Percentiles rank a stretch among this genome's conserved stretches.
These are phyloP conservation scores for Arthrobotrys pseudoclavata DNA, from an alignment of 2,329 filamentous ascomycete species.

Conservation along the genomic window DNA sequence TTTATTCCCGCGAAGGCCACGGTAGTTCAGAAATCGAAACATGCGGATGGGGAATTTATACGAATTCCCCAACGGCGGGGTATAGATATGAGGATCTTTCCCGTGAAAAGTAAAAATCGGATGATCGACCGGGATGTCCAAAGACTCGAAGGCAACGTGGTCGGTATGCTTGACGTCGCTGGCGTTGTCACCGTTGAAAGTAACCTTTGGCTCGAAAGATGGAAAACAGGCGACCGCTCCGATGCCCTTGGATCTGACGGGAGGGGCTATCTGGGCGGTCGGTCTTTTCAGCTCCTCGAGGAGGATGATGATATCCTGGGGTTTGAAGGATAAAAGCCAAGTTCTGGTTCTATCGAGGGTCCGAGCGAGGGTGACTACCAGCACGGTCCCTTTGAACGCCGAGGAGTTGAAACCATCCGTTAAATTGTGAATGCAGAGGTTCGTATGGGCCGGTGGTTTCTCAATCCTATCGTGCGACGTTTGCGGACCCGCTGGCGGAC, in stretches of 20 bases:
- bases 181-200: not conserved
- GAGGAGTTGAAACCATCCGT: slow-evolving; percentile 6
- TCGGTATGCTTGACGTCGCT: not conserved
- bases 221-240: slow-evolving; percentile 37
- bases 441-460: not conserved
- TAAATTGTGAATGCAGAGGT: slow-evolving; percentile 41
- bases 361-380: slow-evolving; percentile 15
- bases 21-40: slow-evolving; percentile 11
- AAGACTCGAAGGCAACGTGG: slow-evolving; percentile 5
- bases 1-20: not conserved
- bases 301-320: slow-evolving; percentile 28
- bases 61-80: slow-evolving; percentile 18
- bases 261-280: not conserved
- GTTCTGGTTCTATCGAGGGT: not conserved
- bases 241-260: not conserved
- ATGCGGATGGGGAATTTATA: slow-evolving; percentile 47
- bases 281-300: slow-evolving; percentile 21
- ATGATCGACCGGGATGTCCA: slow-evolving; percentile 27
- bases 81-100: slow-evolving; percentile 1
- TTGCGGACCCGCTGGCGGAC: not conserved
- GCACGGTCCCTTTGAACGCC: not conserved
- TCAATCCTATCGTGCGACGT: not conserved
- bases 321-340: slow-evolving; percentile 37
- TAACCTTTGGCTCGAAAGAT: not conserved
- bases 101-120: slow-evolving; percentile 5